Percentiles rank a stretch among this genome's conserved stretches.
phyloP scores from a whole-genome alignment of 1,284 basidiomycete species.

The Mycena citricolor region DNA sequence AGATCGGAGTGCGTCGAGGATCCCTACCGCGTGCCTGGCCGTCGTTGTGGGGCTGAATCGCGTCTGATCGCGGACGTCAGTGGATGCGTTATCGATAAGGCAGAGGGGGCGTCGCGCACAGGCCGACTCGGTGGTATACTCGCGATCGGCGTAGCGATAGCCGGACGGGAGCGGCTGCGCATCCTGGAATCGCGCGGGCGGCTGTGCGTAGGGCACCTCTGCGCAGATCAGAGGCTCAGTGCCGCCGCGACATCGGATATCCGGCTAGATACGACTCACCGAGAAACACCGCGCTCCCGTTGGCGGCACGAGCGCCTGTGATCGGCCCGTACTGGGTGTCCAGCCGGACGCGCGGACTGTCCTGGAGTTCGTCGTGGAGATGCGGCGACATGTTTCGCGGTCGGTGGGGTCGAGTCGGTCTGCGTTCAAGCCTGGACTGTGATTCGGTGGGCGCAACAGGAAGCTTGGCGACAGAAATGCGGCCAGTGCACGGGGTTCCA shows the following conservation, averaged over 20 bases:
- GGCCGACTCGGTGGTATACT: conserved; percentile 59
- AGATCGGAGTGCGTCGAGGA: conserved; percentile 1
- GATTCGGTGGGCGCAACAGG: too few relatives aligned
- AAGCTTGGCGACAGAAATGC: too few relatives aligned
- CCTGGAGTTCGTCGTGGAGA: conserved; percentile 51
- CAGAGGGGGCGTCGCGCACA: too few relatives aligned
- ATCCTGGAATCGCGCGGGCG: conserved; percentile 63
- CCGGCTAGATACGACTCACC: conserved; percentile 43
- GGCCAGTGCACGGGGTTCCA: too few relatives aligned
- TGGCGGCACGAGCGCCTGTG: conserved; percentile 56
- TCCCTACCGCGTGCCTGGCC: conserved; percentile 54
- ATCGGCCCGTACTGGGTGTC: conserved; percentile 56
- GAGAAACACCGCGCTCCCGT: conserved; percentile 61
- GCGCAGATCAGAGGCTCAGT: too few relatives aligned
- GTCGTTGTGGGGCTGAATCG: conserved; percentile 59
- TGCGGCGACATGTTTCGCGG: conserved; percentile 35
- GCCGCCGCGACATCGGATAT: too few relatives aligned
- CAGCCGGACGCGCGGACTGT: conserved; percentile 42
- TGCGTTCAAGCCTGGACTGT: too few relatives aligned
- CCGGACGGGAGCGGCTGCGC: conserved; percentile 52
- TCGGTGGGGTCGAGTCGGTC: too few relatives aligned
- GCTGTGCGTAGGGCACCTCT: conserved; percentile 76
- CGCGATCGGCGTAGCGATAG: conserved; percentile 56
- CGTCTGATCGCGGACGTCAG: conserved; percentile 40
- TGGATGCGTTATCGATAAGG: too few relatives aligned